Evolutionary conservation across 1,139 yeast species (phyloP), one percentile per base, ranked within the genome.

Genomic region (Diutina pseudorugosa): DNA sequence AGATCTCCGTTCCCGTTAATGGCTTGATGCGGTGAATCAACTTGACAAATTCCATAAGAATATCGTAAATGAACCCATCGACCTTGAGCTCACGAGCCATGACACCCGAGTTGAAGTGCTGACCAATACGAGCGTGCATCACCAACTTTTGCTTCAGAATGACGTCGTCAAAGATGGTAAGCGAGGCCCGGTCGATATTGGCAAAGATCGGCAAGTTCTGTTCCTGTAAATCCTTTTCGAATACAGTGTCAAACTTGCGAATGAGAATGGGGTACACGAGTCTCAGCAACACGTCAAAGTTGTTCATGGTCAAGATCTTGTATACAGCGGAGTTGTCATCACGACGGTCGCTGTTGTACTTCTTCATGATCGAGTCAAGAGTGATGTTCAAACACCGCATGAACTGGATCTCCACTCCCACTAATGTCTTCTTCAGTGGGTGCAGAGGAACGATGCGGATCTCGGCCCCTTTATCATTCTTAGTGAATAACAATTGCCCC

Each of bases 331-430:
- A 25, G 53, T 71, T 62, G 55, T 74, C 77, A 12, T 70, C 61
- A 20, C 40, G 40, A 6, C 49, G 40, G 19, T 45, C 40, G 21
- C 23, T 45, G 41, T 65, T 66, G 55, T 72, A 74, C 56, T 64
- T 71, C 56, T 77, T 73, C 59, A 79, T 65, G 42, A 77, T 70
- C 7, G 79, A 71, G 55, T 80, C 82, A 14, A 78, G 59, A 2
- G 78, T 64, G 6, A 75, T 68, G 52, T 76, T 77, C 61, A 80
- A 70, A 18, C 82, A 76, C 52, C 74, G 63, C 57, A 78, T 65
- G 56, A 79, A 78, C 57, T 77, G 79, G 45, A 68, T 66, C 57
- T 78, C 77, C 42, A 77, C 67, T 30, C 73, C 75, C 1, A 70
- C 66, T 36, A 75, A 57, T 4, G 71, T 60, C 54, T 72, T 67